A percentile compares a stretch with the other conserved stretches of the same genome.
Evolutionary conservation across 2,329 filamentous ascomycete species (phyloP).

Genomic region (Monosporascus sp.): DNA sequence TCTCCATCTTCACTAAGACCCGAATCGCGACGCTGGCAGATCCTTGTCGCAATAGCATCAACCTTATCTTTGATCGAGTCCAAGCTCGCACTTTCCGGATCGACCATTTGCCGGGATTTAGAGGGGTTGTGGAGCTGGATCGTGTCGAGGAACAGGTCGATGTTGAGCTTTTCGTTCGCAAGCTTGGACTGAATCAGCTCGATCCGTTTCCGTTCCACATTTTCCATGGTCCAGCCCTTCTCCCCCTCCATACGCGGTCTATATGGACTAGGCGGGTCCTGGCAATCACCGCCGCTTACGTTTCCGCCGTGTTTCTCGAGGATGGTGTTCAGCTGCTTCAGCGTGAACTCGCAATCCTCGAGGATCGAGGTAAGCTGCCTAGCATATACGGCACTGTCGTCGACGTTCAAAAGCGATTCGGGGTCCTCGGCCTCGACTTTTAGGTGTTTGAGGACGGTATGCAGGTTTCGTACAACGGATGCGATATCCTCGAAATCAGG

Average conservation of each 20-base stretch:
- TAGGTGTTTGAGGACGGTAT: constrained; percentile 52
- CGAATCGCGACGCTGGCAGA: constrained; percentile 39
- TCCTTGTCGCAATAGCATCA: constrained; percentile 47
- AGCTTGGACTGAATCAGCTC: constrained; percentile 41
- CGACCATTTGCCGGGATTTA: constrained; percentile 30
- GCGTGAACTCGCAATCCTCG: constrained; percentile 48
- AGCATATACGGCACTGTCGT: constrained; percentile 36
- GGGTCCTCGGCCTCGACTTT: constrained; percentile 52
- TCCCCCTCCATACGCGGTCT: constrained; percentile 25
- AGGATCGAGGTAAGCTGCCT: constrained; percentile 47
- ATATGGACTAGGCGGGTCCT: constrained; percentile 16
- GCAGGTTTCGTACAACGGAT: constrained; percentile 44
- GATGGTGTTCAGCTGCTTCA: constrained; percentile 49
- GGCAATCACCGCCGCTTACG: constrained; percentile 13
- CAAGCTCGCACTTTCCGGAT: constrained; percentile 36
- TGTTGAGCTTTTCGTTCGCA: constrained; percentile 43
- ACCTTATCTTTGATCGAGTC: constrained; percentile 56
- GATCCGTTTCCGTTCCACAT: constrained; percentile 33
- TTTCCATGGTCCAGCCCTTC: constrained; percentile 27
- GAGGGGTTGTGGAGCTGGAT: constrained; percentile 47
- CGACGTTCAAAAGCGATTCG: constrained; percentile 47
- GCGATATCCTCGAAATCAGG: constrained; percentile 45
- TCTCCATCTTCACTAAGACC: constrained; percentile 40
- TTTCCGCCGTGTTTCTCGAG: constrained; percentile 39
- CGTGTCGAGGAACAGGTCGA: constrained; percentile 52